A percentile compares a stretch with the other conserved stretches of the same genome.
These are phyloP conservation scores for Hericium alpestre DNA, from an alignment of 768 basidiomycete species.

Conservation along the genomic window DNA sequence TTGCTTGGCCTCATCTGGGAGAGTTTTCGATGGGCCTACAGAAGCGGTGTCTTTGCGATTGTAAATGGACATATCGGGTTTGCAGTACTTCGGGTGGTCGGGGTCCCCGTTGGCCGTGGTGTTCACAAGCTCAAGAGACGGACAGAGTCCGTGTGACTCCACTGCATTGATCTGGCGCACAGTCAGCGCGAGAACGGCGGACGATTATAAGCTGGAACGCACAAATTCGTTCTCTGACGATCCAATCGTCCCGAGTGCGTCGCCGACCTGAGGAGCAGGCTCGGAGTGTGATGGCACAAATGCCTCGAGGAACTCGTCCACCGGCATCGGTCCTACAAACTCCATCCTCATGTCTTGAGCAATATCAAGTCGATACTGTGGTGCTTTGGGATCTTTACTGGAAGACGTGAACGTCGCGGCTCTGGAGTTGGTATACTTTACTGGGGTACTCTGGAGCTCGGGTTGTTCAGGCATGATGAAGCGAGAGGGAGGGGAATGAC, in stretches of 20 bases:
- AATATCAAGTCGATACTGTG: no score
- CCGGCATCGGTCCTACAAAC: neutral
- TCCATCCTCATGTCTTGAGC: constrained; percentile 39
- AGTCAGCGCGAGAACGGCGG: neutral
- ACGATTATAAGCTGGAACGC: neutral
- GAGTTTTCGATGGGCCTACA: no score
- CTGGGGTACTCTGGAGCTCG: no score
- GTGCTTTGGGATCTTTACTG: no score
- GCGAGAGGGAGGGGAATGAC: no score
- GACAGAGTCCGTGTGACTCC: neutral
- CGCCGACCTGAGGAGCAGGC: neutral
- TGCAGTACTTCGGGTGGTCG: neutral
- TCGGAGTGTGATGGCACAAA: neutral
- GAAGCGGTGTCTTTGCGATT: neutral
- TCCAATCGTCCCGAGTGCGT: neutral
- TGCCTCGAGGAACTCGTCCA: neutral
- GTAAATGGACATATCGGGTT: neutral
- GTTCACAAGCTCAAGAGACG: neutral
- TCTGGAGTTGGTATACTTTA: no score
- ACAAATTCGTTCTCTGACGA: neutral
- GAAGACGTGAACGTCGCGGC: no score
- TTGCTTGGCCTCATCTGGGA: no score
- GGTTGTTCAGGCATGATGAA: no score
- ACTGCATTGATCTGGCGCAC: neutral
- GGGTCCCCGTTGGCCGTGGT: neutral